These are phyloP conservation scores for Trametes gibbosa DNA, from an alignment of 768 basidiomycete species.

Conservation along the genomic window DNA sequence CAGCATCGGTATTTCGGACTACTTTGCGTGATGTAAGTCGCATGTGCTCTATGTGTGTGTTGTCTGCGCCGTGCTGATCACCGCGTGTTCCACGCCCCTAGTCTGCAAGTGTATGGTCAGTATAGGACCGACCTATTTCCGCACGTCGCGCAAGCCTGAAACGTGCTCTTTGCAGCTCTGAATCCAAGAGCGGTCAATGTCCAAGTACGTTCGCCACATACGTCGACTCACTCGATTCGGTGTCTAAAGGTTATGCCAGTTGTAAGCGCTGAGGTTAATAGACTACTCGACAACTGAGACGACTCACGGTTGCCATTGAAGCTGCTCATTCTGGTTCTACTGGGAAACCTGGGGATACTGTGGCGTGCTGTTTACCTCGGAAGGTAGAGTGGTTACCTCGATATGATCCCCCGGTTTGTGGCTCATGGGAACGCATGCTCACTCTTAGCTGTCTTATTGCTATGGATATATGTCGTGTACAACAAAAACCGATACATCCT, in stretches of 20 bases:
- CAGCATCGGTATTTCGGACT: constrained; percentile 32
- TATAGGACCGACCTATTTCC: background rate
- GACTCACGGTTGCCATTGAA: background rate
- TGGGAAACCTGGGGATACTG: constrained; percentile 31
- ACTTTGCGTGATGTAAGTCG: constrained; percentile 27
- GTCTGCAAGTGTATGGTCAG: constrained; percentile 20
- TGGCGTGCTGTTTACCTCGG: constrained; percentile 20
- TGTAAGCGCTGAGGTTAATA: constrained; percentile 1
- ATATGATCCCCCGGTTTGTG: background rate
- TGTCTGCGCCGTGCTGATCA: background rate
- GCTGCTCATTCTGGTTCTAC: constrained; percentile 29
- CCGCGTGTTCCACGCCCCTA: background rate
- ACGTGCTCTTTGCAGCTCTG: constrained; percentile 6
- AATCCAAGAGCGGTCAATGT: constrained; percentile 8
- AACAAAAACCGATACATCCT: constrained; percentile 25
- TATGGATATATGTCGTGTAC: constrained; percentile 33
- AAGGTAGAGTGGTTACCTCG: constrained; percentile 5
- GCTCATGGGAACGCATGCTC: background rate
- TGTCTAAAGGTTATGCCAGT: background rate
- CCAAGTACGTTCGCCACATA: constrained; percentile 1
- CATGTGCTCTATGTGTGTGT: background rate
- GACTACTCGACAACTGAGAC: background rate
- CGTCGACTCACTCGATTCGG: background rate
- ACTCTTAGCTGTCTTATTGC: constrained; percentile 27
- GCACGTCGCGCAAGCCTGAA: background rate